Percentiles rank a stretch among this genome's conserved stretches.
phyloP scores from a whole-genome alignment of 2,329 filamentous ascomycete species.

The Calcarisporium arbuscula region DNA sequence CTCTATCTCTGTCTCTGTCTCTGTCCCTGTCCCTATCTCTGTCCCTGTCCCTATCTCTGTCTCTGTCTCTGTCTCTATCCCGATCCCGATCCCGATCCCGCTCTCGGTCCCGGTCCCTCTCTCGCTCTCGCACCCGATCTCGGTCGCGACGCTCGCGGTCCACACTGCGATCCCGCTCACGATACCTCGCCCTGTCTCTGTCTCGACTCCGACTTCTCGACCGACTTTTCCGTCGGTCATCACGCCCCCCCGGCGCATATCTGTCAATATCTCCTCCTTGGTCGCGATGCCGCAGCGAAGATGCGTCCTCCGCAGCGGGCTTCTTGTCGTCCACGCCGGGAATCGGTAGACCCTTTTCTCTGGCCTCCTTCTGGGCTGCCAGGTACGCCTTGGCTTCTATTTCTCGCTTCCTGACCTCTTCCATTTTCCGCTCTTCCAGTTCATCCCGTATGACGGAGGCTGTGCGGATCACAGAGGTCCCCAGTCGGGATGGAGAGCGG shows the following conservation, averaged over 20 bases:
- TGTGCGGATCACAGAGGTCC: constrained; percentile 28
- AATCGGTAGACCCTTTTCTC: constrained; percentile 51
- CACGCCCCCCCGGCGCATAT: constrained; percentile 39
- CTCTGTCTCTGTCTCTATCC: constrained; percentile 24
- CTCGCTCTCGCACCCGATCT: constrained; percentile 21
- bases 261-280: constrained; percentile 31
- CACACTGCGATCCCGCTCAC: constrained; percentile 28
- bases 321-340: constrained; percentile 51
- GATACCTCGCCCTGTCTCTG: constrained; percentile 27
- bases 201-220: constrained; percentile 29
- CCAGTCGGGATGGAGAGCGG: constrained; percentile 36
- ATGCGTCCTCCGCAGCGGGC: constrained; percentile 39
- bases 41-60: constrained; percentile 26
- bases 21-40: constrained; percentile 36
- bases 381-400: constrained; percentile 59
- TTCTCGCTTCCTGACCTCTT: constrained; percentile 56
- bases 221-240: constrained; percentile 29
- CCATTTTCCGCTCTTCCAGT: constrained; percentile 52
- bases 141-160: constrained; percentile 21
- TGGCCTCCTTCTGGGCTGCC: constrained; percentile 54
- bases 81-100: constrained; percentile 25
- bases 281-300: constrained; percentile 24
- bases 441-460: constrained; percentile 38
- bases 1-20: constrained; percentile 33
- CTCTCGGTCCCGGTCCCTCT: constrained; percentile 29